A percentile compares a stretch with the other conserved stretches of the same genome.
phyloP scores from a whole-genome alignment of 129 eudicot genomes.

The Glebionis coronaria region DNA sequence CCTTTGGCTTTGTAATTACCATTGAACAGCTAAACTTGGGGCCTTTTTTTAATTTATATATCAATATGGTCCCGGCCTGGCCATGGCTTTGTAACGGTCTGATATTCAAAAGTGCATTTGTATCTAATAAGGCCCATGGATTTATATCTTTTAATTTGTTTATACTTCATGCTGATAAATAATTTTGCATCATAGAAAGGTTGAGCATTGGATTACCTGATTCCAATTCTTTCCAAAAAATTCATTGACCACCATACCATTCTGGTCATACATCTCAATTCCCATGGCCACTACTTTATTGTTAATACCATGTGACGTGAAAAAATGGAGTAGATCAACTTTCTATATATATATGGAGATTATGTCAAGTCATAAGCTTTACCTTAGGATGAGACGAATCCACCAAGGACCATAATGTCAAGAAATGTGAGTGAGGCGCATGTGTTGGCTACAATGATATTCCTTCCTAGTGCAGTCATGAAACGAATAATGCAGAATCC shows the following conservation, averaged over 20 bases:
- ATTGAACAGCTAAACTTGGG: no score
- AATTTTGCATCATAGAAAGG: not conserved
- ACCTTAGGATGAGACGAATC: constrained; percentile 72
- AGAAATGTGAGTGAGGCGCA: constrained; percentile 66
- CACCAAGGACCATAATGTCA: constrained; percentile 63
- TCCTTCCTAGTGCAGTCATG: constrained; percentile 69
- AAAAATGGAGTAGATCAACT: not conserved
- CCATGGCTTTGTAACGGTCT: no score
- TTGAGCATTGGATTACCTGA: constrained; percentile 40
- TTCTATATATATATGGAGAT: not conserved
- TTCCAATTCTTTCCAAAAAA: constrained; percentile 85
- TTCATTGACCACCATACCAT: constrained; percentile 78
- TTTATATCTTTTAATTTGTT: not conserved
- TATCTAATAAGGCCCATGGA: no score
- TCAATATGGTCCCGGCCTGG: no score
- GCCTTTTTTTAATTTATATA: no score
- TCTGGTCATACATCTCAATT: constrained; percentile 91
- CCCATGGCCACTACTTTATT: constrained; percentile 86
- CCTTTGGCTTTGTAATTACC: no score
- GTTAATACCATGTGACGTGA: constrained; percentile 54
- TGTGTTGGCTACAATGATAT: constrained; percentile 76
- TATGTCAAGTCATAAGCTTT: constrained; percentile 1
- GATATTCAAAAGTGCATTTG: no score
- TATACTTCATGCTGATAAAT: not conserved
- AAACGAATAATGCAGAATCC: constrained; percentile 72